Evolutionary conservation across 306 rosid species (phyloP), one percentile per base, ranked within the genome.

Genomic region (Leucaena leucocephala): DNA sequence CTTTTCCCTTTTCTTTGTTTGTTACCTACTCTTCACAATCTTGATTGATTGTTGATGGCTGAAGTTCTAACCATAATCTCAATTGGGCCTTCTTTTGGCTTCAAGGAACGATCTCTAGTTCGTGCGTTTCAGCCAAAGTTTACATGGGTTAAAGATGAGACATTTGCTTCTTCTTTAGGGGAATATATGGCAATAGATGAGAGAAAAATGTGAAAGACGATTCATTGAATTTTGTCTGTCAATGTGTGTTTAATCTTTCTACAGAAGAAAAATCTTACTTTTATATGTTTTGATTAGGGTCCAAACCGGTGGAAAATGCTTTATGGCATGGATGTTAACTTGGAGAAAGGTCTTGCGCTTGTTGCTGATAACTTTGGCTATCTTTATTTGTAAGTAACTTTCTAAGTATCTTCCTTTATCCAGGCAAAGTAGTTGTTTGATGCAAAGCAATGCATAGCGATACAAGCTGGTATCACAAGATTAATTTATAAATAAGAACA

Each of bases 301-400:
- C 92, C 87, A 68, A 80, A 71, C 76, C 87, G 68, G 50, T 92
- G 97, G 95, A 89, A 86, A 82, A 92, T 94, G 97, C 92, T 92
- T 46, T 92, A 92, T 85, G 98, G 98, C 82, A 94, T 94, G 98
- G 98, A 94, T 85, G 63, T 94, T 64, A 91, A 92, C 90, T 79
- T 76, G 38, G 97, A 94, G 78, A 94, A 82, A 85, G 87, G 91
- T 71, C 88, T 79, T 74, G 92, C 88, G 39, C 90, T 92, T 76
- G 97, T 87, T 75, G 98, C 94, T 65, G 97, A 94, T 84, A 94
- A 83, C 85, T 89, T 91, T 55, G 98, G 97, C 68, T 91, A 78
- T 83, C 92, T 92, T 46, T 81, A 92, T 84, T 61, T 85, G 95
- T 92, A 87, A 85, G 98, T 84, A 61, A 74, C 68, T 38, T 76